Evolutionary conservation across 768 basidiomycete genomes (phyloP).

Genomic region (Rhodotorula taiwanensis): DNA sequence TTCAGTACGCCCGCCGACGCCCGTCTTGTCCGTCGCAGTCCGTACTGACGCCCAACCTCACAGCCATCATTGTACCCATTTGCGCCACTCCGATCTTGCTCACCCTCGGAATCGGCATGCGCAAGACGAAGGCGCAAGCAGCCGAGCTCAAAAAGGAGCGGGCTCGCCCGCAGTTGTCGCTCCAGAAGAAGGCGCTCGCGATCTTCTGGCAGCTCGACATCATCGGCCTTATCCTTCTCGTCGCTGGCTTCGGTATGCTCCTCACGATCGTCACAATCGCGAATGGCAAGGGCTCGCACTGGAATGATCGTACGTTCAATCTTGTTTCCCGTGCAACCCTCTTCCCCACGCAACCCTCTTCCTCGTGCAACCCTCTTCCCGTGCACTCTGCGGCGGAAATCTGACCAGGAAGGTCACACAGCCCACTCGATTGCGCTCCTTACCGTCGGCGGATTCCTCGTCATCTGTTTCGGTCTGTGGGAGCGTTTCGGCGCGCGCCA

Average conservation of each 20-base stretch:
- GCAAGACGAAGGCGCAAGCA: conserved; percentile 11
- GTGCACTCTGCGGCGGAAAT: not conserved
- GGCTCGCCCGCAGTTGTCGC: not conserved
- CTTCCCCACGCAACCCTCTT: no score
- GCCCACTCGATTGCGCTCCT: conserved; percentile 43
- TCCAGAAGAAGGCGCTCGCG: conserved; percentile 13
- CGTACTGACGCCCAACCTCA: no score
- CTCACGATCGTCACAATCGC: conserved; percentile 44
- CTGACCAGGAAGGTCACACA: no score
- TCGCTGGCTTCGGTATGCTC: conserved; percentile 41
- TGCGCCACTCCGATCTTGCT: conserved; percentile 43
- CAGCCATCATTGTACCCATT: conserved; percentile 41
- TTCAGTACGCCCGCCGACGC: conserved; percentile 1
- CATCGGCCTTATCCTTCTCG: conserved; percentile 43
- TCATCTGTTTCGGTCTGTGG: conserved; percentile 40
- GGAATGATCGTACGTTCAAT: conserved; percentile 37
- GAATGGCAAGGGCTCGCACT: conserved; percentile 40
- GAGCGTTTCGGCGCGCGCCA: conserved; percentile 42
- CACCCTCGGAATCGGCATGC: conserved; percentile 37
- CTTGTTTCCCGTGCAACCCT: no score
- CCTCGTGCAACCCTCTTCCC: not conserved
- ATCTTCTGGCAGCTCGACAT: conserved; percentile 45
- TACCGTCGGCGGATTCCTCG: conserved; percentile 37
- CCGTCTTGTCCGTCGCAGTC: no score
- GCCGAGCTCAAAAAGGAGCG: not conserved